Evolutionary conservation across 208 protist genomes (phyloP).

Genomic region (Angomonas desouzai): DNA sequence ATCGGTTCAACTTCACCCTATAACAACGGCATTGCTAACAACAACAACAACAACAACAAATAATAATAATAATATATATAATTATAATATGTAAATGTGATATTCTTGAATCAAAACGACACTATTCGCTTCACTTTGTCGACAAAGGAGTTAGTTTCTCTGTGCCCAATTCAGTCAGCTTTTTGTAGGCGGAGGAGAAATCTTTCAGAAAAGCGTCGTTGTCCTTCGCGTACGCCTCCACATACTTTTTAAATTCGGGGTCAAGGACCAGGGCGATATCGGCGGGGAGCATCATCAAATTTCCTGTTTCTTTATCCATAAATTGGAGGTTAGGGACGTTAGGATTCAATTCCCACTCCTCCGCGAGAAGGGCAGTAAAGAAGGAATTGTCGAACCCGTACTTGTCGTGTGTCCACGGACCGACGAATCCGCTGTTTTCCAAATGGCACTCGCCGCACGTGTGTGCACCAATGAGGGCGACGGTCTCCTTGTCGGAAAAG

Average conservation of each 20-base stretch:
- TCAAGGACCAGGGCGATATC: slow-evolving; percentile 86
- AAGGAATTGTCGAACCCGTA: slow-evolving; percentile 92
- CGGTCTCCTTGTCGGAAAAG: slow-evolving; percentile 92
- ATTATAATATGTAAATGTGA: too few relatives aligned
- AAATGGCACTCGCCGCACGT: slow-evolving; percentile 88
- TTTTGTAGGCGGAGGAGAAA: slow-evolving; percentile 82
- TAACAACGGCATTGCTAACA: background rate
- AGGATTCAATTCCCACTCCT: slow-evolving; percentile 79
- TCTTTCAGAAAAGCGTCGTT: slow-evolving; percentile 86
- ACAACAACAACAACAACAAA: background rate
- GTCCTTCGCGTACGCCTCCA: slow-evolving; percentile 88
- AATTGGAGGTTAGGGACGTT: slow-evolving; percentile 62
- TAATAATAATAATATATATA: too few relatives aligned
- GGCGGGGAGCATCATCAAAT: slow-evolving; percentile 92
- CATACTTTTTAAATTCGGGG: slow-evolving; percentile 71
- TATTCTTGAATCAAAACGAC: too few relatives aligned
- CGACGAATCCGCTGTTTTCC: slow-evolving; percentile 77
- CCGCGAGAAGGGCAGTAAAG: slow-evolving; percentile 78
- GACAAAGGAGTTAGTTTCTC: too few relatives aligned
- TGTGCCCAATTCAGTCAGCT: slow-evolving; percentile 65
- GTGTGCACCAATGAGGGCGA: slow-evolving; percentile 91
- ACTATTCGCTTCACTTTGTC: background rate
- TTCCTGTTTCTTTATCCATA: slow-evolving; percentile 67
- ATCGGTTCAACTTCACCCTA: background rate
- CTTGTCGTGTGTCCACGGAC: slow-evolving; percentile 90